Base-by-base conservation (phyloP, 305 asterid species). In the Solanum aculeatissimum region DNA sequence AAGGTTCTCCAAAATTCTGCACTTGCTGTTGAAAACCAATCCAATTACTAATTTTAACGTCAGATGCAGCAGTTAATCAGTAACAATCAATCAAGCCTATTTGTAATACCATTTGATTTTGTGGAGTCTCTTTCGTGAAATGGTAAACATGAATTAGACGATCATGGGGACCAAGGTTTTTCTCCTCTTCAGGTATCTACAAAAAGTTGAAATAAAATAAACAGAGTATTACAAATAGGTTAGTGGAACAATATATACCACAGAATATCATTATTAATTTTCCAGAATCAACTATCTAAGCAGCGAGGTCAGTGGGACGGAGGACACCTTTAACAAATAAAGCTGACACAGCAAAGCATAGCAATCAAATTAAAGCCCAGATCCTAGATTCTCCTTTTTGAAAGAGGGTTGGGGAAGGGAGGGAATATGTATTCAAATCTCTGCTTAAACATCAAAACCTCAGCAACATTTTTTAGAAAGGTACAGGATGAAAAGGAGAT, bases 161-260 rank as follows among this genome's bases (percentile, higher is more conserved):
- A 88, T 91, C 93, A 53, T 91, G 91, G 51, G 93, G 95, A 71
- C 97, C 98, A 84, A 92, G 75, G 86, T 91, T 90, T 90, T 94
- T 94, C 89, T 94, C 98, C 85, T 93, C 97, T 87, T 93, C 97
- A 74, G 98, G 95, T 85, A 94, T 91, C 98, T 93, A 90, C 80
- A 51, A 43, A 81, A 83, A 18, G 15, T 21, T 65, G 62, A 49
- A 29, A 55, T 18, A 60, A 47, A 74, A 63, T 10, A 66, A 14
- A 86, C 21, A 29, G 27, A 68, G 60, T 62, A 53, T 11, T 83
- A 82, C 29, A 77, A 40, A 47, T 21, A 83, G 29, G 19, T 29
- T 42, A 2, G 23, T 19, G 75, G 81, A 74, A 55, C 12, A 40
- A 69, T 38, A 47, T 21, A 83, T 18, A 40, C 42, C 55, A 68